Evolutionary conservation across 148 eudicot genomes (phyloP).

Genomic region (Pouteria glomerata): DNA sequence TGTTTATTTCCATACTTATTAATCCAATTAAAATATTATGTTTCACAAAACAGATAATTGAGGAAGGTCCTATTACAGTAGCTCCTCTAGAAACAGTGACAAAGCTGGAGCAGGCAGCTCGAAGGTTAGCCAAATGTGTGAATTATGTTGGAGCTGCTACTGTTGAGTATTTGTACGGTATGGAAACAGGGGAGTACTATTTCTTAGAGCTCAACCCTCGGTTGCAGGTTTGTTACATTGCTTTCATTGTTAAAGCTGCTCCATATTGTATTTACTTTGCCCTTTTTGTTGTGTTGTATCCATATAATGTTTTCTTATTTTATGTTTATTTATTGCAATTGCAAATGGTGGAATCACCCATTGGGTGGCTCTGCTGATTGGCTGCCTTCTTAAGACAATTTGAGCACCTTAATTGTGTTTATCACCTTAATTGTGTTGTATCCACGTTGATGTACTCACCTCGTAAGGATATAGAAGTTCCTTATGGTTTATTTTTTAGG

Average conservation of each 20-base stretch:
- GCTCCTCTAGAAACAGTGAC: constrained; percentile 78
- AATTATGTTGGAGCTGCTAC: constrained; percentile 98
- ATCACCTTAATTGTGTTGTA: too few relatives aligned
- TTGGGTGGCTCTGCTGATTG: background rate
- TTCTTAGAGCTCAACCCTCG: constrained; percentile 97
- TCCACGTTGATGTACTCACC: background rate
- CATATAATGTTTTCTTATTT: background rate
- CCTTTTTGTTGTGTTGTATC: background rate
- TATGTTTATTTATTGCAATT: background rate
- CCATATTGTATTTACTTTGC: background rate
- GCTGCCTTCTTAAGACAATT: constrained; percentile 1
- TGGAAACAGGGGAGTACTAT: constrained; percentile 97
- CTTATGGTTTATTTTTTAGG: background rate
- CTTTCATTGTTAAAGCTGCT: background rate
- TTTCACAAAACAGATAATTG: constrained; percentile 94
- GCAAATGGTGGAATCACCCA: background rate
- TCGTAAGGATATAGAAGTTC: background rate
- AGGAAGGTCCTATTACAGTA: constrained; percentile 97
- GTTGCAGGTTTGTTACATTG: constrained; percentile 58
- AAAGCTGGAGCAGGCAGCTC: constrained; percentile 95
- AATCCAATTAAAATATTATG: too few relatives aligned
- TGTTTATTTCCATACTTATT: too few relatives aligned
- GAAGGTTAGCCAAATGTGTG: constrained; percentile 91
- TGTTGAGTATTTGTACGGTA: constrained; percentile 91
- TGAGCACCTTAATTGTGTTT: background rate